A percentile compares a stretch with the other conserved stretches of the same genome.
Evolutionary conservation across 495 filamentous ascomycete genomes (phyloP).

Genomic region (Cairneyella variabilis): DNA sequence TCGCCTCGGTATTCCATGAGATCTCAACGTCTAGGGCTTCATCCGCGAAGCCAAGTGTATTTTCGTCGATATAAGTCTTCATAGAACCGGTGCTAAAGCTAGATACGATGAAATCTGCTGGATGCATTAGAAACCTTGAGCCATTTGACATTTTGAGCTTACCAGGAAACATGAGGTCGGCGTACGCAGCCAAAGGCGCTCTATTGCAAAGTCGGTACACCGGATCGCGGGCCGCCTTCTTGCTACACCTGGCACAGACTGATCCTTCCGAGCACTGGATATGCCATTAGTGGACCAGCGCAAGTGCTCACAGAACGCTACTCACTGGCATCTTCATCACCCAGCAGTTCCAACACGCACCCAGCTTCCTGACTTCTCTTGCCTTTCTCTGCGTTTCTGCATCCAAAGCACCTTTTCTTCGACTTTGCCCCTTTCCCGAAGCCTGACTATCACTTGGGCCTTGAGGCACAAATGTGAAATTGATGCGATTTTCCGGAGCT

Average conservation of each 20-base stretch:
- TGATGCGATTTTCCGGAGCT: background rate
- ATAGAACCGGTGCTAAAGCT: background rate
- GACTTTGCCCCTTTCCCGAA: background rate
- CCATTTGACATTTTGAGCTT: background rate
- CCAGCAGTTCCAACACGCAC: conserved; percentile 25
- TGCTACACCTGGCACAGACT: conserved; percentile 11
- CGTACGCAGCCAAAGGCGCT: background rate
- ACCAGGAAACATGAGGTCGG: conserved; percentile 15
- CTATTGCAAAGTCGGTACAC: conserved; percentile 11
- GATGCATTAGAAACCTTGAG: background rate
- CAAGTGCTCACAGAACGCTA: too few relatives aligned
- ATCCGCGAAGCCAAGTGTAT: conserved; percentile 1
- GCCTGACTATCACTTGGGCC: background rate
- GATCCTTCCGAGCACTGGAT: conserved; percentile 4
- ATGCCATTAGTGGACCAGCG: background rate
- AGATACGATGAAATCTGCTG: conserved; percentile 3
- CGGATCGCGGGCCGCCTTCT: background rate
- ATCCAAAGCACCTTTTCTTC: conserved; percentile 13
- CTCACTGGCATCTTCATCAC: conserved; percentile 21
- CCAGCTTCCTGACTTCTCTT: conserved; percentile 16
- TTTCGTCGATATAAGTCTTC: conserved; percentile 5
- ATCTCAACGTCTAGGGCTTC: conserved; percentile 3
- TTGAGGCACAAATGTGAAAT: conserved; percentile 11
- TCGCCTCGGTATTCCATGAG: background rate
- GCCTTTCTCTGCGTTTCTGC: conserved; percentile 9